Percentiles rank a stretch among this genome's conserved stretches.
Conservation (phyloP, 208 protist genomes). For the Leishmania turanica region DNA sequence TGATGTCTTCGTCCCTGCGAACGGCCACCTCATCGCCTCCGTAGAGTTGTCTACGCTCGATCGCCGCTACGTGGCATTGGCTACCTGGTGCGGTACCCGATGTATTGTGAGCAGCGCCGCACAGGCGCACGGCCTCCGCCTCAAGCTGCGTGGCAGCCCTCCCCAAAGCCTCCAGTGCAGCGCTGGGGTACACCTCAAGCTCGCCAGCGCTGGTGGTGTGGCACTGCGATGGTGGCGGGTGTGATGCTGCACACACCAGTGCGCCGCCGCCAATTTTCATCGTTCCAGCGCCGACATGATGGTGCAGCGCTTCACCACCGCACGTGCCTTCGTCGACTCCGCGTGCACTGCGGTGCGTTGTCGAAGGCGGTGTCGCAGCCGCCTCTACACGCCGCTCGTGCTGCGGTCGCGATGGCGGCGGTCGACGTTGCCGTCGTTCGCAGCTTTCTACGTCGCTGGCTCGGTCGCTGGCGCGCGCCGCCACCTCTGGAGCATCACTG, state of each 20-base stretch:
- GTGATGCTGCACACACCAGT: background rate
- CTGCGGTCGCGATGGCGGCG: background rate
- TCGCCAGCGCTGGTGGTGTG: background rate
- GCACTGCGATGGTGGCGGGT: conserved; percentile 1
- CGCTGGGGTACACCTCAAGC: conserved; percentile 19
- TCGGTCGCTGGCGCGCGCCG: background rate
- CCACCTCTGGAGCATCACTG: background rate
- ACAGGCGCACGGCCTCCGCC: conserved; percentile 12
- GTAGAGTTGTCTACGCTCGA: background rate
- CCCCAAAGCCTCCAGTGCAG: conserved; percentile 14
- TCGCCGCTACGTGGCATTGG: background rate
- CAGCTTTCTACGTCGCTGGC: background rate
- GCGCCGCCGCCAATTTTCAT: background rate
- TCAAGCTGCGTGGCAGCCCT: conserved; percentile 23
- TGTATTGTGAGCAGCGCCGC: background rate
- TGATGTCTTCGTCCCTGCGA: background rate
- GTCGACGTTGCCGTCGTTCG: background rate
- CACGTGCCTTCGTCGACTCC: background rate
- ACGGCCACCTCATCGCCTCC: background rate
- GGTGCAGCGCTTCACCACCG: background rate
- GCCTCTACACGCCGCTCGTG: background rate
- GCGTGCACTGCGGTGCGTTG: background rate
- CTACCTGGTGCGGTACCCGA: background rate
- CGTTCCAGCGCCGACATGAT: background rate
- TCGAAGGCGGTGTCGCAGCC: background rate